Conservation (phyloP, 2,329 filamentous ascomycete genomes). For the Spiromastix sp. region DNA sequence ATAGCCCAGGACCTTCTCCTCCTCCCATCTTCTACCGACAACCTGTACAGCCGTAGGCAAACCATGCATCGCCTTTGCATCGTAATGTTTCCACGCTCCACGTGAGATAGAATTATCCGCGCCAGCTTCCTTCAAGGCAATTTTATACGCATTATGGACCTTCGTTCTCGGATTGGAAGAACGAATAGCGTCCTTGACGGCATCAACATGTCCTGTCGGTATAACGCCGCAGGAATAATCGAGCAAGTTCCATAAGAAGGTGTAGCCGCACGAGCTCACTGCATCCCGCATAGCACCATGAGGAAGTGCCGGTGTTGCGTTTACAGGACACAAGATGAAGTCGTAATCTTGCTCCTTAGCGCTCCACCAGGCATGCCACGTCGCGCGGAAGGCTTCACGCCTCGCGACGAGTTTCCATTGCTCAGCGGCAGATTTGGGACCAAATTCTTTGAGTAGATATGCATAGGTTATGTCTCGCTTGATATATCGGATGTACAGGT, state of each 20-base stretch:
- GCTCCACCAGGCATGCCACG: conserved; percentile 83
- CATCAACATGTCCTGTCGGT: conserved; percentile 75
- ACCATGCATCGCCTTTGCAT: conserved; percentile 73
- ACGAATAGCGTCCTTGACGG: conserved; percentile 54
- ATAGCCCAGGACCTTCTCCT: conserved; percentile 74
- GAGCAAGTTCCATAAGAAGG: conserved; percentile 85
- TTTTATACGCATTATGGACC: conserved; percentile 39
- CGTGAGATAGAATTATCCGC: conserved; percentile 65
- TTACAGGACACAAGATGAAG: conserved; percentile 72
- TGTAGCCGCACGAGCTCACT: conserved; percentile 81
- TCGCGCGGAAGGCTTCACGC: conserved; percentile 65
- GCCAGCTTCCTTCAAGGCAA: conserved; percentile 25
- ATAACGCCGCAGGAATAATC: conserved; percentile 79
- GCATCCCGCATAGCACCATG: conserved; percentile 80
- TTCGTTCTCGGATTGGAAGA: conserved; percentile 32
- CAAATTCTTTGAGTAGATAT: conserved; percentile 61
- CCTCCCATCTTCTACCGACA: conserved; percentile 67
- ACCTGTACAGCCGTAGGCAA: conserved; percentile 80
- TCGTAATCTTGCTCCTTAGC: conserved; percentile 59
- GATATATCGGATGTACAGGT: conserved; percentile 80
- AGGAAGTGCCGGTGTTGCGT: conserved; percentile 80
- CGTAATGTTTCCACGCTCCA: conserved; percentile 79
- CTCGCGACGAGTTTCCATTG: conserved; percentile 72
- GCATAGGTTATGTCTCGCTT: conserved; percentile 68
- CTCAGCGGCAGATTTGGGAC: conserved; percentile 61